Percentiles rank a stretch among this genome's conserved stretches.
These are phyloP conservation scores for Asterophora parasitica DNA, from an alignment of 768 basidiomycete species.

Conservation along the genomic window DNA sequence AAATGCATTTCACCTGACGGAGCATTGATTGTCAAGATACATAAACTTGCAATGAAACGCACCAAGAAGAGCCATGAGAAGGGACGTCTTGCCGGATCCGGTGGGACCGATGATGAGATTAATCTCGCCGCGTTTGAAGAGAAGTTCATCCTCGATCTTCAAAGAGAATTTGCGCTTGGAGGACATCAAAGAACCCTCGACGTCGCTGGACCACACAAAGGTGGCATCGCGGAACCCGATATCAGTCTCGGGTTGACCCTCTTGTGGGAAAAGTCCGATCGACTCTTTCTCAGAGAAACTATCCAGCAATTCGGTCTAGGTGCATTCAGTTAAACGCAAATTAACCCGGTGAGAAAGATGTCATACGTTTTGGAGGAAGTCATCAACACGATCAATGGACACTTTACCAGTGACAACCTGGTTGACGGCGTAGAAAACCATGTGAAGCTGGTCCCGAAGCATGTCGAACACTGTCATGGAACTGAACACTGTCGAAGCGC, in stretches of 20 bases:
- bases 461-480: slow-evolving; percentile 61
- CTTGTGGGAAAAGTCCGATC: slow-evolving; percentile 11
- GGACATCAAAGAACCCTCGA: slow-evolving; percentile 30
- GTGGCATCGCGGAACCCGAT: slow-evolving; percentile 51
- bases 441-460: slow-evolving; percentile 47
- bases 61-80: slow-evolving; percentile 60
- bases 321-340: neutral
- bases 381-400: slow-evolving; percentile 51
- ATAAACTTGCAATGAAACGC: slow-evolving; percentile 1
- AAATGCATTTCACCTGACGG: slow-evolving; percentile 62
- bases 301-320: slow-evolving; percentile 46
- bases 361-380: slow-evolving; percentile 36
- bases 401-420: slow-evolving; percentile 44
- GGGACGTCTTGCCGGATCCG: slow-evolving; percentile 58
- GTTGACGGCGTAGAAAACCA: slow-evolving; percentile 26
- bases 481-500: slow-evolving; percentile 43
- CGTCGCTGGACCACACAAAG: slow-evolving; percentile 51
- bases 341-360: neutral
- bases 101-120: slow-evolving; percentile 61
- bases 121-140: slow-evolving; percentile 48
- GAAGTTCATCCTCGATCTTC: slow-evolving; percentile 45
- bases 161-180: slow-evolving; percentile 46
- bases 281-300: slow-evolving; percentile 24
- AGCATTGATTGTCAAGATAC: neutral
- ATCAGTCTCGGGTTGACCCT: slow-evolving; percentile 18